These are phyloP conservation scores for Ascochyta koolunga DNA, from an alignment of 2,329 filamentous ascomycete species.

Conservation along the genomic window DNA sequence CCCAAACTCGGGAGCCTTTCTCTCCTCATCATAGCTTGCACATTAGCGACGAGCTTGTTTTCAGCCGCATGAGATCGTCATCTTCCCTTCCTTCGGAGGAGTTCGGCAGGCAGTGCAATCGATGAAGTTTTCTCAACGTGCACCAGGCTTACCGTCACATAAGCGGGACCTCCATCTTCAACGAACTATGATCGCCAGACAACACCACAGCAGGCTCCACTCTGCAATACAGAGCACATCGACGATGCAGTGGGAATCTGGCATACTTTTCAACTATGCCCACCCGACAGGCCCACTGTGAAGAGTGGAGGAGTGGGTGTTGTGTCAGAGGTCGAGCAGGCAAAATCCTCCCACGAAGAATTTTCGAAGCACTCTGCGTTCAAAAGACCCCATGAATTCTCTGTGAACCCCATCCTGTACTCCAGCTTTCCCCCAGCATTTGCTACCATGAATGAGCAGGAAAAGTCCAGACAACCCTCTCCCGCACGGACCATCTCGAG, in stretches of 20 bases:
- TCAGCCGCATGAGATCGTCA: conserved; percentile 17
- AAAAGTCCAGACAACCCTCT: conserved; percentile 17
- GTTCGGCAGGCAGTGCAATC: neutral
- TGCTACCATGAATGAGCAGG: conserved; percentile 5
- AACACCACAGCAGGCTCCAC: neutral
- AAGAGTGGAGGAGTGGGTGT: conserved; percentile 8
- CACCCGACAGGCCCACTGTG: conserved; percentile 2
- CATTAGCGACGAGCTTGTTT: conserved; percentile 10
- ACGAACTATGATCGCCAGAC: conserved; percentile 9
- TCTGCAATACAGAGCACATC: conserved; percentile 3
- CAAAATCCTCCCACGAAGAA: neutral
- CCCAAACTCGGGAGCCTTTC: conserved; percentile 3
- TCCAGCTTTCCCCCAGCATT: conserved; percentile 13
- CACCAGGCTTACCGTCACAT: conserved; percentile 9
- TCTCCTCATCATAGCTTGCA: neutral
- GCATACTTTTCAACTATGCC: neutral
- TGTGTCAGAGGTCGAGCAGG: neutral
- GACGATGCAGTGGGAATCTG: conserved; percentile 10
- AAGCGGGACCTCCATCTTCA: neutral
- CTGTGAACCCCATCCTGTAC: conserved; percentile 5
- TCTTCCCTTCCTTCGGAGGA: neutral
- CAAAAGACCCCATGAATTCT: conserved; percentile 5
- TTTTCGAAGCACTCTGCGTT: neutral
- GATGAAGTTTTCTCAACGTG: conserved; percentile 5
- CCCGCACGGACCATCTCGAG: conserved; percentile 7